Evolutionary conservation across 257 asterid genomes (phyloP).

Genomic region (Solanum medicagineum): DNA sequence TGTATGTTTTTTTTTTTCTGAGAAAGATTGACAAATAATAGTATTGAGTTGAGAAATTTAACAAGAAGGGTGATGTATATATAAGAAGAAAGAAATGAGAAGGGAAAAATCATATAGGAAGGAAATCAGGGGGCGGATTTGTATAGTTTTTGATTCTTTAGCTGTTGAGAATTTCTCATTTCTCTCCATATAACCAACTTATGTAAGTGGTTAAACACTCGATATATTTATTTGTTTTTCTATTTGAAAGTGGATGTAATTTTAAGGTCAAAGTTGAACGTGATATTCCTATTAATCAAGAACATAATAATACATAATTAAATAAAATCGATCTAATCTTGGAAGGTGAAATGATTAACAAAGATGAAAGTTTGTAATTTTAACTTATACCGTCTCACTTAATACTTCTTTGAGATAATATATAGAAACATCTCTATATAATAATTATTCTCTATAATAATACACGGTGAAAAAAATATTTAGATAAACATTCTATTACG

Average conservation of each 20-base stretch:
- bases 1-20: not conserved
- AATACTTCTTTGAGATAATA: not conserved
- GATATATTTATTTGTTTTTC: not conserved
- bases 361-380: not conserved
- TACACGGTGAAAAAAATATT: too few species aligned
- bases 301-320: not conserved
- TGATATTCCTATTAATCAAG: not conserved
- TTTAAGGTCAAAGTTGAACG: not conserved
- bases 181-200: not conserved
- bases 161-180: not conserved
- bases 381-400: not conserved
- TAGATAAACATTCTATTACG: not conserved
- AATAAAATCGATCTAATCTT: not conserved
- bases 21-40: not conserved
- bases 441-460: too few species aligned
- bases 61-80: not conserved
- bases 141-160: not conserved
- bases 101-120: not conserved
- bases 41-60: not conserved
- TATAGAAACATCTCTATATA: not conserved
- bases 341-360: not conserved
- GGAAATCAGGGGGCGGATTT: constrained; percentile 4
- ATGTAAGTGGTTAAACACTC: not conserved
- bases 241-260: not conserved
- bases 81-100: not conserved